These are phyloP conservation scores for Lavandula angustifolia DNA, from an alignment of 257 asterid genomes.

Conservation along the genomic window DNA sequence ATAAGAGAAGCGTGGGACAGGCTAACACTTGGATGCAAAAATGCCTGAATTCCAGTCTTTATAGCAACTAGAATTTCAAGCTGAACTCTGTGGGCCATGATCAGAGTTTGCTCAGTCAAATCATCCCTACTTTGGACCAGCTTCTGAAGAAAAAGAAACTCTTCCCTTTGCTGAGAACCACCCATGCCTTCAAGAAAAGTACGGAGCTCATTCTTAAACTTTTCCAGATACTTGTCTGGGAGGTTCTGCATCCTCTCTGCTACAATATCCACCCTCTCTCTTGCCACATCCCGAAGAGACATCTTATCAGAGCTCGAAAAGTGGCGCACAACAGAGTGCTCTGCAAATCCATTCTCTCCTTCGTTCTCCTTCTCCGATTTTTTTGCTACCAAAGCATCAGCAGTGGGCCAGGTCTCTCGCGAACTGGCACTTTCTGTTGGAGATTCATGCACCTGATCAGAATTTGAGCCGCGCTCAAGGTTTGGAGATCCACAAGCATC, in stretches of 20 bases:
- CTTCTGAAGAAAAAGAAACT: conserved; percentile 77
- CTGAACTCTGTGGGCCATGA: conserved; percentile 71
- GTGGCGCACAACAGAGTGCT: conserved; percentile 72
- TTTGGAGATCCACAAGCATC: conserved; percentile 82
- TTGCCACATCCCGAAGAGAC: conserved; percentile 75
- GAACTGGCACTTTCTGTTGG: conserved; percentile 93
- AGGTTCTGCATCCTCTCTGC: conserved; percentile 86
- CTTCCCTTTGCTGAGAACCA: conserved; percentile 76
- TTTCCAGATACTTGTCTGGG: conserved; percentile 73
- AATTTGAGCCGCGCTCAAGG: conserved; percentile 76
- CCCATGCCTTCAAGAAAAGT: conserved; percentile 81
- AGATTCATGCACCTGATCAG: conserved; percentile 76
- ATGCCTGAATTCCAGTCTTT: conserved; percentile 89
- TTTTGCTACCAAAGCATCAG: conserved; percentile 55
- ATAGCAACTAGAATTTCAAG: conserved; percentile 79
- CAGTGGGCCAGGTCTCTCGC: conserved; percentile 83
- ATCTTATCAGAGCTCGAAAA: conserved; percentile 70
- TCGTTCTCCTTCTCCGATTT: conserved; percentile 64
- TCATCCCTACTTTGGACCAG: conserved; percentile 73
- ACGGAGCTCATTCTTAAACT: conserved; percentile 72
- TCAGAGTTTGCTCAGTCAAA: conserved; percentile 63
- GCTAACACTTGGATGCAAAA: conserved; percentile 87
- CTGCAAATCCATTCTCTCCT: conserved; percentile 65
- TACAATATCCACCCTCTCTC: conserved; percentile 66
- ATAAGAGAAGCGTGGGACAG: conserved; percentile 88